Percentiles rank a stretch among this genome's conserved stretches.
phyloP scores from a whole-genome alignment of 31 red algal species.

The Porphyra umbilicalis region DNA sequence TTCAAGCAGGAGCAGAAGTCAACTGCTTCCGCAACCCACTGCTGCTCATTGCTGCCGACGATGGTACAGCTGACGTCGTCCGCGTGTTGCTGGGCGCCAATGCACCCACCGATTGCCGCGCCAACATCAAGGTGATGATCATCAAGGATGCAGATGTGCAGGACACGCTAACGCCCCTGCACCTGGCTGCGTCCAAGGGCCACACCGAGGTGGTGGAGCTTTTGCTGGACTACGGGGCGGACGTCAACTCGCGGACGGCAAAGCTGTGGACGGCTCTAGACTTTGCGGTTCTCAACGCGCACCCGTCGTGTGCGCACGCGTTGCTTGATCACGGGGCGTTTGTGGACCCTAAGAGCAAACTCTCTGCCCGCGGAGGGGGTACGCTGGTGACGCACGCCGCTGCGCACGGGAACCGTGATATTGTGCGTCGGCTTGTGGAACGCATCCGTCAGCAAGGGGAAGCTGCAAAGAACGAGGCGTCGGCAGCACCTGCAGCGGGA shows the following conservation, averaged over 20 bases:
- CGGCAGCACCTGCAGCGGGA: no score
- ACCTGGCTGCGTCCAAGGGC: constrained; percentile 77
- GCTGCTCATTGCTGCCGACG: constrained; percentile 83
- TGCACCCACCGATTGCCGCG: constrained; percentile 60
- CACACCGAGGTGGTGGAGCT: constrained; percentile 74
- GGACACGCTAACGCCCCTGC: constrained; percentile 79
- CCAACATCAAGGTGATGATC: constrained; percentile 69
- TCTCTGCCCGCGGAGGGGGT: constrained; percentile 40
- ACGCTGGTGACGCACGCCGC: constrained; percentile 95
- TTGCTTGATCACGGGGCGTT: constrained; percentile 53
- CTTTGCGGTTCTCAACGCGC: constrained; percentile 83
- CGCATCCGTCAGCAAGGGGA: constrained; percentile 56
- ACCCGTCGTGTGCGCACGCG: constrained; percentile 57
- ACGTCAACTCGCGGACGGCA: constrained; percentile 57
- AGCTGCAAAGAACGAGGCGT: neutral
- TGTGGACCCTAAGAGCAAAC: constrained; percentile 74
- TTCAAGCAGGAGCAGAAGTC: constrained; percentile 43
- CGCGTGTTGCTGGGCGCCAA: constrained; percentile 57
- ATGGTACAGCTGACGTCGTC: constrained; percentile 69
- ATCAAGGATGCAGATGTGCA: constrained; percentile 65
- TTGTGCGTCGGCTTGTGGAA: constrained; percentile 74
- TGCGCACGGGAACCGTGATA: constrained; percentile 65
- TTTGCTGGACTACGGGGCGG: constrained; percentile 50
- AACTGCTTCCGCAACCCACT: constrained; percentile 62
- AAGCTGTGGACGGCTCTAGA: constrained; percentile 91